Conservation (phyloP, 768 basidiomycete genomes). For the Termitomyces eurrhizus region DNA sequence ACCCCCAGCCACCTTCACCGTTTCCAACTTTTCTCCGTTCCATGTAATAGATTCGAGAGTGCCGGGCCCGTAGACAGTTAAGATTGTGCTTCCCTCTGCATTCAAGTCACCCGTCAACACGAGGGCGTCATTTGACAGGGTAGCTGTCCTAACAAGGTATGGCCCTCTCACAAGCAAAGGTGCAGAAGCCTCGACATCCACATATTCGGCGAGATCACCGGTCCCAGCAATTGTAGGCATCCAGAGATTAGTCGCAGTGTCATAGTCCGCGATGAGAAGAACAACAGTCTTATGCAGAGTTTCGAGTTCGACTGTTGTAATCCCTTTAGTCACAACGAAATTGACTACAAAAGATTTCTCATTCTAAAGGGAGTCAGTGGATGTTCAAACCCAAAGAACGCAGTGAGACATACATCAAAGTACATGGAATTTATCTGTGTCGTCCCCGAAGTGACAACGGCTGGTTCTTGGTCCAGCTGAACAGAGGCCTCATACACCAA, state of each 20-base stretch:
- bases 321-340: slow-evolving; percentile 5
- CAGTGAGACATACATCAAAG: slow-evolving; percentile 2
- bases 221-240: slow-evolving; percentile 15
- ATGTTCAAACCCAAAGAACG: neutral
- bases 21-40: slow-evolving; percentile 8
- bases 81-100: neutral
- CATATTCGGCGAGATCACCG: slow-evolving; percentile 10
- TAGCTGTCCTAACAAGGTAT: slow-evolving; percentile 14
- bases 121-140: slow-evolving; percentile 4
- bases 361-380: neutral
- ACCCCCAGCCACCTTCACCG: neutral
- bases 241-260: slow-evolving; percentile 14
- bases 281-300: slow-evolving; percentile 2
- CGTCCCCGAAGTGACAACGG: slow-evolving; percentile 2
- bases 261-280: slow-evolving; percentile 15
- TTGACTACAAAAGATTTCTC: slow-evolving; percentile 8
- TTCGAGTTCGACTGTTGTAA: slow-evolving; percentile 9
- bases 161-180: slow-evolving; percentile 13
- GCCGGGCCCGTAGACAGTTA: slow-evolving; percentile 14
- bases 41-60: slow-evolving; percentile 7
- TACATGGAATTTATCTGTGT: slow-evolving; percentile 11
- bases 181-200: slow-evolving; percentile 11
- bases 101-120: slow-evolving; percentile 12
- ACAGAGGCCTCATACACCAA: slow-evolving; percentile 14
- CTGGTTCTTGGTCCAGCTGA: slow-evolving; percentile 2